Evolutionary conservation across 2,329 filamentous ascomycete species (phyloP).

Genomic region (Stagonosporopsis vannaccii): DNA sequence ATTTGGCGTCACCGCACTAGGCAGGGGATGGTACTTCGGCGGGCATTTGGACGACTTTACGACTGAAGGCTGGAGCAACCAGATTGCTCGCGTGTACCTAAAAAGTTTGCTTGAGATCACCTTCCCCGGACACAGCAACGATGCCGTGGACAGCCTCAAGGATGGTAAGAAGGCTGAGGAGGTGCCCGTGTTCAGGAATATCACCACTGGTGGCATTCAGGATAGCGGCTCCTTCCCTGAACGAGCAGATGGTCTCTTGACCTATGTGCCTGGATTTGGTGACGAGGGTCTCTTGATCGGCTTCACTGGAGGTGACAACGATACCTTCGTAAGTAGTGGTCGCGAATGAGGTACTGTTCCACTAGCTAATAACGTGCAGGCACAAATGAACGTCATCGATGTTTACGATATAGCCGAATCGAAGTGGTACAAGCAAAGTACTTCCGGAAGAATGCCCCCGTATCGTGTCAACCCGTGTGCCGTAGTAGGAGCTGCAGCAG

Average conservation of each 20-base stretch:
- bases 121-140: slow-evolving; percentile 72
- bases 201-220: slow-evolving; percentile 75
- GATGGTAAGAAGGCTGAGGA: slow-evolving; percentile 63
- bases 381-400: slow-evolving; percentile 75
- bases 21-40: slow-evolving; percentile 79
- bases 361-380: slow-evolving; percentile 47
- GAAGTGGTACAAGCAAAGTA: slow-evolving; percentile 77
- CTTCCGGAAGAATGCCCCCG: slow-evolving; percentile 65
- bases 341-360: background rate
- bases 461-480: slow-evolving; percentile 73
- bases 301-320: slow-evolving; percentile 75
- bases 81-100: slow-evolving; percentile 70
- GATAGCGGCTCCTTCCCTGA: slow-evolving; percentile 72
- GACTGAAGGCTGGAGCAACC: slow-evolving; percentile 72
- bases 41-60: slow-evolving; percentile 74
- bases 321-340: slow-evolving; percentile 64
- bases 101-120: slow-evolving; percentile 80
- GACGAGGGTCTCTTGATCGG: slow-evolving; percentile 77
- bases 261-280: slow-evolving; percentile 80
- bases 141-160: slow-evolving; percentile 64
- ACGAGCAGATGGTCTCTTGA: slow-evolving; percentile 74
- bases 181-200: slow-evolving; percentile 73
- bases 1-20: slow-evolving; percentile 72
- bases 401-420: slow-evolving; percentile 78
- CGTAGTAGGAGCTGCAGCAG: slow-evolving; percentile 74